A percentile compares a stretch with the other conserved stretches of the same genome.
Evolutionary conservation across 257 asterid genomes (phyloP).

Genomic region (Solanum clarkiae): DNA sequence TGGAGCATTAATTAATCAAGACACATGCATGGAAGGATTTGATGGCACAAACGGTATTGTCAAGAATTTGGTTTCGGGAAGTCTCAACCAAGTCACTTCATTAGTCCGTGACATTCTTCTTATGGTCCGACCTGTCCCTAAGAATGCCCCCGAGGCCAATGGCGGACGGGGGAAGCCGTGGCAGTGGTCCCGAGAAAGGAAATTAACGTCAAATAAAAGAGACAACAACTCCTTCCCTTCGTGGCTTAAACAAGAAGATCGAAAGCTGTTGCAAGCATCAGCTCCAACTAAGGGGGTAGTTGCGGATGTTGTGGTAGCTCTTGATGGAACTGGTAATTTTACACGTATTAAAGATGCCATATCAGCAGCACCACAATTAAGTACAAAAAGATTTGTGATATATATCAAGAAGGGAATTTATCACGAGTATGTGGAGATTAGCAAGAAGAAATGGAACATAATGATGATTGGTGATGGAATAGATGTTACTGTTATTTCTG

Average conservation of each 20-base stretch:
- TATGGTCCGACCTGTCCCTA: slow-evolving; percentile 29
- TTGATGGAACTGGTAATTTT: slow-evolving; percentile 48
- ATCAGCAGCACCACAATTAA: slow-evolving; percentile 27
- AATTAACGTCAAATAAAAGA: slow-evolving; percentile 1
- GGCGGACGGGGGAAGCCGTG: neutral
- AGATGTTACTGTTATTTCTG: slow-evolving; percentile 45
- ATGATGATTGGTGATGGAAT: slow-evolving; percentile 63
- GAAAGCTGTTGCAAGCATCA: slow-evolving; percentile 25
- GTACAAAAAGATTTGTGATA: slow-evolving; percentile 28
- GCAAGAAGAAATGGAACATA: slow-evolving; percentile 53
- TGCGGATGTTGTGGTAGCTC: slow-evolving; percentile 41
- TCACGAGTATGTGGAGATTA: slow-evolving; percentile 38
- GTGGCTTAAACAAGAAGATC: slow-evolving; percentile 30
- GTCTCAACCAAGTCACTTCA: slow-evolving; percentile 40
- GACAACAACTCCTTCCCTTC: slow-evolving; percentile 14
- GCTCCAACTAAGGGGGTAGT: neutral
- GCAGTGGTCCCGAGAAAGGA: slow-evolving; percentile 22
- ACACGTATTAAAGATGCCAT: slow-evolving; percentile 30
- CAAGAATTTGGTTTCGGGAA: slow-evolving; percentile 28
- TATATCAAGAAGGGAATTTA: slow-evolving; percentile 50
- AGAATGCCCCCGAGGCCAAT: neutral
- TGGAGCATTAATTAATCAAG: slow-evolving; percentile 43
- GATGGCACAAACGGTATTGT: slow-evolving; percentile 45
- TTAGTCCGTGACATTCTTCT: slow-evolving; percentile 32
- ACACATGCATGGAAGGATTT: slow-evolving; percentile 45